Base-by-base conservation (phyloP, 352 stramenopile species). In the Phytophthora ramorum region DNA sequence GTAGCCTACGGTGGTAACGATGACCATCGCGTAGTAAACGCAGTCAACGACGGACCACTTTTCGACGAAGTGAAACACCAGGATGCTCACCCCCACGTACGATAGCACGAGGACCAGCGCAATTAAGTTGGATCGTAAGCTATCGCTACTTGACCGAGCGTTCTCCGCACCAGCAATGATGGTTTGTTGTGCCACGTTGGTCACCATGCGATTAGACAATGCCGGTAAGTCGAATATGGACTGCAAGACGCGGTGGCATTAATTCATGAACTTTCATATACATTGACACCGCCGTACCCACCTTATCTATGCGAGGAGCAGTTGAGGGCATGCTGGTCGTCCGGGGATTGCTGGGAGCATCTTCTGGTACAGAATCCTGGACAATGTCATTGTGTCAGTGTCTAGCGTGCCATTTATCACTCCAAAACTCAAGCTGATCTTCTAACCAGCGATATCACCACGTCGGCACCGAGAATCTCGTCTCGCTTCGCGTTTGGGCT, bases 11-110 rank as follows among this genome's bases (percentile, higher is more conserved):
- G 87, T 97, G 7, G 93, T 98, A n/a, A 98, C 76, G 38, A 96
- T 97, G 8, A 97, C 91, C 69, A 97, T 92, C 28, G 83, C 79
- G 74, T 96, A 98, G 64, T 98, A 98, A 20, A 98, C 66, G 30
- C 84, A 87, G 73, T 98, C 93, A 0, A 97, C 62, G 14, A 89
- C 60, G 0, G 63, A 71, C 82, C 82, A 91, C 8, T 73, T 26
- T 52, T 91, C 82, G 16, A 85, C 57, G 47, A 69, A 85, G 63
- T 89, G 76, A 44, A 81, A 91, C 5, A 85, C 81, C 4, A 89
- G 37, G 32, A 89, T 81, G 57, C 68, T 74, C 28, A 85, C 79
- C 3, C 34, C 76, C 14, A 91, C 56, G 45, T 91, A 91, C 26
- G 82, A 87, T 7, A 84, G 56, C 41, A 91, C 78, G 19, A 91